phyloP scores from a whole-genome alignment of 176 grass and related monocot species.

The Oryza australiensis region DNA sequence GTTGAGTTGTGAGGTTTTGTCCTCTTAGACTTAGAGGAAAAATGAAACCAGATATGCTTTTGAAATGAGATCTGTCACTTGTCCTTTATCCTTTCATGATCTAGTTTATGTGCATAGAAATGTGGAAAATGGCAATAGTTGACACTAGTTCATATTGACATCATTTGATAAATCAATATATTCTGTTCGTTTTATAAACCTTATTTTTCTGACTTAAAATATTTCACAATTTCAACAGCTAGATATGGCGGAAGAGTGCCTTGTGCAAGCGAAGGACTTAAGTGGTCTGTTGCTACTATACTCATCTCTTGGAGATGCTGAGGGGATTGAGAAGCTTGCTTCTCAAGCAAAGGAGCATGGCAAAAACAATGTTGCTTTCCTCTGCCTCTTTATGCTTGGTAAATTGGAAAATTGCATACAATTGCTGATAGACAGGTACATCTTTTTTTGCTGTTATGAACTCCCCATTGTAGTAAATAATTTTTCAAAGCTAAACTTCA shows the following conservation, averaged over 20 bases:
- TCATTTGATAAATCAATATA: constrained; percentile 8
- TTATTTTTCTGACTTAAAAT: background rate
- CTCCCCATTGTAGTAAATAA: background rate
- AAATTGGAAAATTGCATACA: constrained; percentile 96
- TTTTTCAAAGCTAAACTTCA: constrained; percentile 23
- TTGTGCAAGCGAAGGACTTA: constrained; percentile 86
- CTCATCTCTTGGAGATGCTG: constrained; percentile 93
- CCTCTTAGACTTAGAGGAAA: no score
- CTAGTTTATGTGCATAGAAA: background rate
- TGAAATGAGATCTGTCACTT: background rate
- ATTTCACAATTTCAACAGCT: constrained; percentile 60
- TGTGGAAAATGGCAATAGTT: background rate
- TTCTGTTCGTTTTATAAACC: background rate
- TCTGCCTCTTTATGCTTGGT: constrained; percentile 92
- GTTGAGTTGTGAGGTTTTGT: no score
- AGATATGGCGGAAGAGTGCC: constrained; percentile 86
- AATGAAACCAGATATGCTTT: no score
- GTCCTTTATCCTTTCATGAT: background rate
- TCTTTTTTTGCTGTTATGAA: constrained; percentile 12
- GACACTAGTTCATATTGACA: background rate
- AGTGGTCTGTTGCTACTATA: constrained; percentile 91
- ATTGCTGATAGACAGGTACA: constrained; percentile 86
- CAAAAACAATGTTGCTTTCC: constrained; percentile 97
- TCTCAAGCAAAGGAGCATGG: constrained; percentile 86
- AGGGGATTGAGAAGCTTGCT: constrained; percentile 73